These are phyloP conservation scores for Setaria italica DNA, from an alignment of 202 grass and related monocot species.

Conservation along the genomic window DNA sequence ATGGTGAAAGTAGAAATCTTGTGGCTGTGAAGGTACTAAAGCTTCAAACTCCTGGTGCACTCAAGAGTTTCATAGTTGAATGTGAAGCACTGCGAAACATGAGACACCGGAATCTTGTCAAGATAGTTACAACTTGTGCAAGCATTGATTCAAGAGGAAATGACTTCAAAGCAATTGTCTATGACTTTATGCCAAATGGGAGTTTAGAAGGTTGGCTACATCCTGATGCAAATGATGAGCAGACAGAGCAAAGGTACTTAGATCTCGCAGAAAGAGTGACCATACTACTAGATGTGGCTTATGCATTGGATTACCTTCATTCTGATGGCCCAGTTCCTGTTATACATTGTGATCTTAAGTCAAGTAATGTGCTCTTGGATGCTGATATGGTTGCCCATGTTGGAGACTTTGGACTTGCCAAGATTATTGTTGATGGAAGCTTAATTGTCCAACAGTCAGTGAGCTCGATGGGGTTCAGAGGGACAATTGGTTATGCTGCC, in stretches of 20 bases:
- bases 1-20: background rate
- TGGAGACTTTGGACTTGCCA: too few relatives aligned
- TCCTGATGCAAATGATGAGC: background rate
- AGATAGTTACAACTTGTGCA: slow-evolving; percentile 53
- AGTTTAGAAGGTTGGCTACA: slow-evolving; percentile 57
- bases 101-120: slow-evolving; percentile 59
- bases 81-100: slow-evolving; percentile 56
- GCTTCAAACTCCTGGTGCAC: slow-evolving; percentile 27
- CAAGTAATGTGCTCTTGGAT: slow-evolving; percentile 57
- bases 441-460: too few relatives aligned
- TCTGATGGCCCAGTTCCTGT: slow-evolving; percentile 20
- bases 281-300: slow-evolving; percentile 56
- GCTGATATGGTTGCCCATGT: slow-evolving; percentile 10
- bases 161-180: slow-evolving; percentile 62
- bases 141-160: slow-evolving; percentile 52
- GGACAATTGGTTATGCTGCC: too few relatives aligned
- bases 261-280: slow-evolving; percentile 22
- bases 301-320: slow-evolving; percentile 50
- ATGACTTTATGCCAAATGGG: slow-evolving; percentile 58
- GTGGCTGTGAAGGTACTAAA: slow-evolving; percentile 60
- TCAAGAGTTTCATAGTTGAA: slow-evolving; percentile 57
- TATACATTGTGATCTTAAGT: slow-evolving; percentile 55
- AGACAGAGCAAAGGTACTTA: background rate
- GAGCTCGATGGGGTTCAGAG: too few relatives aligned
- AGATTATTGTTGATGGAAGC: too few relatives aligned